Percentiles rank a stretch among this genome's conserved stretches.
Conservation (phyloP, 352 stramenopile species). For the Phytophthora aleatoria region DNA sequence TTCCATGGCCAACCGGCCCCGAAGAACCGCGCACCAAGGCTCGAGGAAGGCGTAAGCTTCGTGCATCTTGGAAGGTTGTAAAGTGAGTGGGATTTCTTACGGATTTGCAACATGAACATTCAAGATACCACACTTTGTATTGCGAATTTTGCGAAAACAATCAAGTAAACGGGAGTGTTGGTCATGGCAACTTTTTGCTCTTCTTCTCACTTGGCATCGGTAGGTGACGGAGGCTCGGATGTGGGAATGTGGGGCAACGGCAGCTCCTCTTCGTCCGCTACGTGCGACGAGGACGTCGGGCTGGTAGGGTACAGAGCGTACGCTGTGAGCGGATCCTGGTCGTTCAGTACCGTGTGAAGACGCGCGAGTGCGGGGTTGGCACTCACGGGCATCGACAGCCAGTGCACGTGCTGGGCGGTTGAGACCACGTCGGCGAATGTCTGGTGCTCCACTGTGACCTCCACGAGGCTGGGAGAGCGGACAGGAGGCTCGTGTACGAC, state of each 20-base stretch:
- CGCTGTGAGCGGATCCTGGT: slow-evolving; percentile 41
- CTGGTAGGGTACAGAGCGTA: slow-evolving; percentile 40
- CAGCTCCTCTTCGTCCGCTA: slow-evolving; percentile 21
- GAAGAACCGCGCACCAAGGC: slow-evolving; percentile 32
- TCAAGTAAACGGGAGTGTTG: slow-evolving; percentile 19
- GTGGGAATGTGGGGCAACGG: slow-evolving; percentile 27
- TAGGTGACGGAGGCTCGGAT: slow-evolving; percentile 18
- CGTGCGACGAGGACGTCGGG: slow-evolving; percentile 23
- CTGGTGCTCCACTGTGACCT: slow-evolving; percentile 31
- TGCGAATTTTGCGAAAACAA: slow-evolving; percentile 12
- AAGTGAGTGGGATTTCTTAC: background rate
- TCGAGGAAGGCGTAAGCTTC: slow-evolving; percentile 27
- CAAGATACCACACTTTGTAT: slow-evolving; percentile 9
- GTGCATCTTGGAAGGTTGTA: background rate
- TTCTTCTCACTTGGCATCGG: slow-evolving; percentile 7
- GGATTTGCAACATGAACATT: slow-evolving; percentile 5
- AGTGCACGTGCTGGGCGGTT: slow-evolving; percentile 37
- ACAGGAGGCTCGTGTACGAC: background rate
- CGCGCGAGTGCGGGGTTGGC: slow-evolving; percentile 41
- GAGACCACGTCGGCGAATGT: slow-evolving; percentile 26
- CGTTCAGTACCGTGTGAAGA: slow-evolving; percentile 40
- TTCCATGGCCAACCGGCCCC: slow-evolving; percentile 24
- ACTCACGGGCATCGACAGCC: slow-evolving; percentile 37
- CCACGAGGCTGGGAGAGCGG: slow-evolving; percentile 12
- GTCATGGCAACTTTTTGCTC: slow-evolving; percentile 15